These are phyloP conservation scores for Trypanosoma lewisi DNA, from an alignment of 208 protist genomes.

Conservation along the genomic window DNA sequence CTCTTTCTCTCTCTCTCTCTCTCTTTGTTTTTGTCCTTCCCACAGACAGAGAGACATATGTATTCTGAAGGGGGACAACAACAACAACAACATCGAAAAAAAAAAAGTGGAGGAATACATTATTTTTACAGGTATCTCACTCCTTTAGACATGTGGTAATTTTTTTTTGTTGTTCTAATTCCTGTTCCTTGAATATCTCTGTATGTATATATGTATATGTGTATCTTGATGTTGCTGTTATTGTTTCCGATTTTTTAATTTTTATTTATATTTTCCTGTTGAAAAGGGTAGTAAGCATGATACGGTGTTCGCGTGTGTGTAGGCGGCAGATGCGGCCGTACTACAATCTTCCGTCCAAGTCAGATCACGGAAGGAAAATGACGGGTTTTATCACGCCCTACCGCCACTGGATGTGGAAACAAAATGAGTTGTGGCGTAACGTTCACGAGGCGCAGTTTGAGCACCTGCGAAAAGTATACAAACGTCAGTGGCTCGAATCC, in stretches of 20 bases:
- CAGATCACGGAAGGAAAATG: slow-evolving; percentile 80
- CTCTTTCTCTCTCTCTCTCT: too few species aligned
- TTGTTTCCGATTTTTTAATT: slow-evolving; percentile 2
- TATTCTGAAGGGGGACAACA: too few species aligned
- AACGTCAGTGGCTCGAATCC: slow-evolving; percentile 90
- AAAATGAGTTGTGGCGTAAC: slow-evolving; percentile 91
- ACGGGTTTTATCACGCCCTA: slow-evolving; percentile 90
- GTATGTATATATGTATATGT: slow-evolving; percentile 7
- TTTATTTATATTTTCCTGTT: background rate
- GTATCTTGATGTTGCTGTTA: background rate
- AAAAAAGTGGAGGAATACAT: too few species aligned
- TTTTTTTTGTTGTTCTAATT: background rate
- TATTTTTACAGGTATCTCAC: too few species aligned
- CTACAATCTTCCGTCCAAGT: slow-evolving; percentile 89
- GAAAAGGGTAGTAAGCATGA: slow-evolving; percentile 20
- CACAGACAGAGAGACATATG: too few species aligned
- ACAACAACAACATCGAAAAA: too few species aligned
- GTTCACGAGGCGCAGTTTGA: slow-evolving; percentile 92
- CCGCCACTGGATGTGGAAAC: slow-evolving; percentile 92
- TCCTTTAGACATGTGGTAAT: too few species aligned
- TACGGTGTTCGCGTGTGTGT: slow-evolving; percentile 33
- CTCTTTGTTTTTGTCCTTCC: too few species aligned
- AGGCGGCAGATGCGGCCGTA: slow-evolving; percentile 72
- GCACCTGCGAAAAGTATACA: slow-evolving; percentile 90
- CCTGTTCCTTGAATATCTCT: background rate